Conservation (phyloP, 306 rosid species). For the Dalbergia cochinchinensis region DNA sequence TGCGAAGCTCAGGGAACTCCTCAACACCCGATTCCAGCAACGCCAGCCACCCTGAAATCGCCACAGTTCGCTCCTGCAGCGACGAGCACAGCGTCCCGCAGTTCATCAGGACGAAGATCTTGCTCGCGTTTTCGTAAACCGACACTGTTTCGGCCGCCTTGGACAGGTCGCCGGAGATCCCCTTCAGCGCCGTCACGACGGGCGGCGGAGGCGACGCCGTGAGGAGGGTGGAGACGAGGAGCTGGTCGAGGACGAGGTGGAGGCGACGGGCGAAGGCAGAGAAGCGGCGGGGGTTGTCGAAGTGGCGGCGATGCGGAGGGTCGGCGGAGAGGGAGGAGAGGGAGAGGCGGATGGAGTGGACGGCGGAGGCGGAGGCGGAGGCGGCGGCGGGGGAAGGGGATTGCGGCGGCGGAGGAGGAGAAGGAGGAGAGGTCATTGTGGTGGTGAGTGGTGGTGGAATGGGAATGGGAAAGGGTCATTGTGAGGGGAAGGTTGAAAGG, state of each 20-base stretch:
- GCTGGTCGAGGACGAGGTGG: slow-evolving; percentile 41
- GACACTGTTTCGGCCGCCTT: slow-evolving; percentile 38
- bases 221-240: slow-evolving; percentile 35
- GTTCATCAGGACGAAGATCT: slow-evolving; percentile 55
- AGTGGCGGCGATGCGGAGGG: slow-evolving; percentile 28
- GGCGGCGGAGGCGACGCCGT: slow-evolving; percentile 37
- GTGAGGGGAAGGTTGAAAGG: neutral
- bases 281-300: slow-evolving; percentile 53
- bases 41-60: slow-evolving; percentile 58
- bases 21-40: slow-evolving; percentile 48
- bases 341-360: slow-evolving; percentile 46
- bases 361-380: slow-evolving; percentile 13
- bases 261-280: slow-evolving; percentile 54
- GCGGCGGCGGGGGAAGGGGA: slow-evolving; percentile 12
- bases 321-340: slow-evolving; percentile 46
- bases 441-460: neutral
- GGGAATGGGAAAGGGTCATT: slow-evolving; percentile 33
- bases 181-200: slow-evolving; percentile 52
- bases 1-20: slow-evolving; percentile 52
- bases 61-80: slow-evolving; percentile 40
- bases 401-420: slow-evolving; percentile 20
- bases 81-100: slow-evolving; percentile 51
- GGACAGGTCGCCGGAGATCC: slow-evolving; percentile 48
- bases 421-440: slow-evolving; percentile 28
- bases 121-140: slow-evolving; percentile 48